Evolutionary conservation across 306 rosid species (phyloP).

Genomic region (Cicer pinnatifidum): DNA sequence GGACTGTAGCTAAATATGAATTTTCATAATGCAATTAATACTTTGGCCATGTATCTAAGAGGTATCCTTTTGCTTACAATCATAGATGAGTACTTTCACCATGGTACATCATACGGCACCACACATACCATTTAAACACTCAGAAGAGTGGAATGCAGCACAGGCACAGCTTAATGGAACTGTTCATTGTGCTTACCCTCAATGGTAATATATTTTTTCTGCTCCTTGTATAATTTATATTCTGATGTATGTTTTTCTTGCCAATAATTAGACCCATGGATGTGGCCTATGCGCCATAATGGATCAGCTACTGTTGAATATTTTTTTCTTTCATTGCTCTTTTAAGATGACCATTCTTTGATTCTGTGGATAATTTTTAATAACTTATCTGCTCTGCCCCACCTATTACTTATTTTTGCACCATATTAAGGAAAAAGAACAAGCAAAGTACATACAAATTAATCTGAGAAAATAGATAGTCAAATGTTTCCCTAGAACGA

Average conservation of each 20-base stretch:
- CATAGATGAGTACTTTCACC: conserved; percentile 95
- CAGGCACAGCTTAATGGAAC: conserved; percentile 97
- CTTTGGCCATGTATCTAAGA: conserved; percentile 39
- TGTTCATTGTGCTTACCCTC: conserved; percentile 93
- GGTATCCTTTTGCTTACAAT: conserved; percentile 35
- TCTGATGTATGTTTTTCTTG: conserved; percentile 27
- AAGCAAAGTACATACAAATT: background rate
- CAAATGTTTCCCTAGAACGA: conserved; percentile 3
- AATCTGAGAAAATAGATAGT: background rate
- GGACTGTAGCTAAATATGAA: conserved; percentile 7
- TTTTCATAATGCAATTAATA: conserved; percentile 26
- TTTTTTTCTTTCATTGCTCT: conserved; percentile 16
- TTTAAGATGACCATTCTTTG: conserved; percentile 23
- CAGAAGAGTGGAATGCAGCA: conserved; percentile 94
- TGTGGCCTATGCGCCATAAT: conserved; percentile 20
- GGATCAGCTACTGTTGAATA: conserved; percentile 31
- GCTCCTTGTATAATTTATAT: conserved; percentile 11
- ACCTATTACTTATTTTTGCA: conserved; percentile 17
- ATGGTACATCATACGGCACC: conserved; percentile 99
- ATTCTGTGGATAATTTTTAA: conserved; percentile 22
- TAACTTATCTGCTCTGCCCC: conserved; percentile 12
- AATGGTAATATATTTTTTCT: conserved; percentile 62
- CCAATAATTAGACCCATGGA: conserved; percentile 37
- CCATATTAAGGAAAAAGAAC: background rate
- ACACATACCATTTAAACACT: conserved; percentile 86